Evolutionary conservation across 768 basidiomycete genomes (phyloP).

Genomic region (Mycena kentingensis): DNA sequence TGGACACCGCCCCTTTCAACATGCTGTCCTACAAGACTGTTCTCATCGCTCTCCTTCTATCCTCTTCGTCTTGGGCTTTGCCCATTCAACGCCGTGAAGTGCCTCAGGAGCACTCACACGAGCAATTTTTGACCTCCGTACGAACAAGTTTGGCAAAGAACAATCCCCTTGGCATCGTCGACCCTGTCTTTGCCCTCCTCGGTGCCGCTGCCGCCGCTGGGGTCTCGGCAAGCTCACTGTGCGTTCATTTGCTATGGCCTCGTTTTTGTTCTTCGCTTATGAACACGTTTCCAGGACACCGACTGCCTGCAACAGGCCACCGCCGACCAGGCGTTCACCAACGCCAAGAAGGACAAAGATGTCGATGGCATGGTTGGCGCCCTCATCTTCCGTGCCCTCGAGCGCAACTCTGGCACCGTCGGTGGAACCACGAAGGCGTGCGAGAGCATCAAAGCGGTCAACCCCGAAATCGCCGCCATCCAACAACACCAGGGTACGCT

Average conservation of each 20-base stretch:
- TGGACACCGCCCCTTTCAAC: conserved; percentile 24
- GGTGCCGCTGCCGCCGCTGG: conserved; percentile 62
- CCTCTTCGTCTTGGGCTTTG: conserved; percentile 19
- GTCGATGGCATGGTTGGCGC: conserved; percentile 58
- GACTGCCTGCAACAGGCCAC: conserved; percentile 67
- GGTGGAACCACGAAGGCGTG: conserved; percentile 51
- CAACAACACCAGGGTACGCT: conserved; percentile 56
- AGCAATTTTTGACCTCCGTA: conserved; percentile 55
- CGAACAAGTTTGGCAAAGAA: conserved; percentile 48
- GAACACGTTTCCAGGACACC: conserved; percentile 40
- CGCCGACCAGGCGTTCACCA: conserved; percentile 72
- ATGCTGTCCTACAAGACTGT: conserved; percentile 42
- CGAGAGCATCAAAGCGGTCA: conserved; percentile 55
- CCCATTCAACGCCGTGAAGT: conserved; percentile 6
- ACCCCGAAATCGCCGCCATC: conserved; percentile 68
- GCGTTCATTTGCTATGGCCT: conserved; percentile 16
- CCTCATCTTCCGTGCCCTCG: conserved; percentile 63
- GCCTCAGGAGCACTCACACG: conserved; percentile 60
- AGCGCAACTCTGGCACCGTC: conserved; percentile 62
- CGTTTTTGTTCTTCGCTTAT: background rate
- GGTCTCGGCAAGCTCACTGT: conserved; percentile 60
- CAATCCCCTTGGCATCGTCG: conserved; percentile 61
- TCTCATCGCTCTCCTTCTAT: conserved; percentile 38
- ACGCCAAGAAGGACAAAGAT: conserved; percentile 64
- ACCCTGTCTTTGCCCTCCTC: conserved; percentile 64